Evolutionary conservation across 345 rosid species (phyloP), one percentile per base, ranked within the genome.

Genomic region (Fremontodendron californicum): DNA sequence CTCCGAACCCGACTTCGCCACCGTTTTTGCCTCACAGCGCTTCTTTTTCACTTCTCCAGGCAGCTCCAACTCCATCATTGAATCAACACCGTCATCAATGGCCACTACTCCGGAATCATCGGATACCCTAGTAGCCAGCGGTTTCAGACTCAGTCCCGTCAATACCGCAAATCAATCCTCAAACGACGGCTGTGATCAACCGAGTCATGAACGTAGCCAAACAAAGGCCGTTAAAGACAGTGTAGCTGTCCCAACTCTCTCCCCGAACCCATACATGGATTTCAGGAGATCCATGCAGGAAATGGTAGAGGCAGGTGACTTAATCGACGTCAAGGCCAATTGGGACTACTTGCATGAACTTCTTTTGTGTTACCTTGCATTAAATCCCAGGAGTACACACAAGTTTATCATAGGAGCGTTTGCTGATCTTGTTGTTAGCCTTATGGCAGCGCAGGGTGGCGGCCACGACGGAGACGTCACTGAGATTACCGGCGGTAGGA

Each of bases 21-120:
- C 92, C 57, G 84, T 83, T 33, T 86, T 85, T 62, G 94, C 99
- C 77, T 89, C 98, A 15, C 89, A 87, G 11, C 96, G 97, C 66
- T 93, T 95, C 92, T 95, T 95, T 86, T 89, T 91, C 91, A 85
- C 98, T 71, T 86, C 94, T 3, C 98, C 98, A 0, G 98, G 98
- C 49, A 86, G 84, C 23, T 95, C 99, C 73, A 95, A 89, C 87
- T 93, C 97, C 88, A 93, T 95, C 81, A 78, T 88, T 35, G 95
- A 93, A 52, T 39, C 70, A 39, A 65, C 48, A 21, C 10, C 29
- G 8, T 25, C 51, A 23, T 40, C 71, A 23, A 21, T 23, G 16
- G 13, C 52, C 25, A 29, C 39, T 16, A 62, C 67, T 31, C 40
- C 21, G 19, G 67, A 31, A n/a, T 62, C 67, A 31, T 62, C 67